Percentiles rank a stretch among this genome's conserved stretches.
Evolutionary conservation across 331 rosid species (phyloP).

Genomic region (Rosa hybrid): DNA sequence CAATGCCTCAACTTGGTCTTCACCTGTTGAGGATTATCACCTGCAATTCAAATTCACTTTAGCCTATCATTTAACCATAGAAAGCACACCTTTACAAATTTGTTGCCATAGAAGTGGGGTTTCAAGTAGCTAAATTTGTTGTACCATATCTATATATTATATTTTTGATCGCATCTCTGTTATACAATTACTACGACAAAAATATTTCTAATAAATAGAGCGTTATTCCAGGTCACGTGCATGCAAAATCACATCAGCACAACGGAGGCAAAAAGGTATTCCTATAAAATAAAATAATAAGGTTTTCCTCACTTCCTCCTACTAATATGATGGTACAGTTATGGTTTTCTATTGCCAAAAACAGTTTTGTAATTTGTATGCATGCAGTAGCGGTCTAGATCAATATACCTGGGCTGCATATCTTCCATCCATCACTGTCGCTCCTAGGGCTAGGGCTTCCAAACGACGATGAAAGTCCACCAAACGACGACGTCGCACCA

Average conservation of each 20-base stretch:
- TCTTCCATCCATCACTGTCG: slow-evolving; percentile 77
- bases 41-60: slow-evolving; percentile 31
- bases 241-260: too few relatives aligned
- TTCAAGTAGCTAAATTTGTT: too few relatives aligned
- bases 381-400: not conserved
- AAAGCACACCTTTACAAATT: not conserved
- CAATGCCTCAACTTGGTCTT: slow-evolving; percentile 86
- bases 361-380: not conserved
- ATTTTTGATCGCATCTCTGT: too few relatives aligned
- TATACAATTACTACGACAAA: not conserved
- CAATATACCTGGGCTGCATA: slow-evolving; percentile 66
- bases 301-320: not conserved
- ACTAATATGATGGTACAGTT: not conserved
- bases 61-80: not conserved
- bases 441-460: slow-evolving; percentile 49
- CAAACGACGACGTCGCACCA: slow-evolving; percentile 43
- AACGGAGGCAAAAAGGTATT: not conserved
- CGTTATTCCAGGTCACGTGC: too few relatives aligned
- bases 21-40: slow-evolving; percentile 83
- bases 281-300: too few relatives aligned
- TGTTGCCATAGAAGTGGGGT: too few relatives aligned
- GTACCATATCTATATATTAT: too few relatives aligned
- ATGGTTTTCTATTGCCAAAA: not conserved
- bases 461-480: slow-evolving; percentile 45
- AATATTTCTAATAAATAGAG: too few relatives aligned